Base-by-base conservation (phyloP, 495 filamentous ascomycete genomes). In the Thermothielavioides terrestris region DNA sequence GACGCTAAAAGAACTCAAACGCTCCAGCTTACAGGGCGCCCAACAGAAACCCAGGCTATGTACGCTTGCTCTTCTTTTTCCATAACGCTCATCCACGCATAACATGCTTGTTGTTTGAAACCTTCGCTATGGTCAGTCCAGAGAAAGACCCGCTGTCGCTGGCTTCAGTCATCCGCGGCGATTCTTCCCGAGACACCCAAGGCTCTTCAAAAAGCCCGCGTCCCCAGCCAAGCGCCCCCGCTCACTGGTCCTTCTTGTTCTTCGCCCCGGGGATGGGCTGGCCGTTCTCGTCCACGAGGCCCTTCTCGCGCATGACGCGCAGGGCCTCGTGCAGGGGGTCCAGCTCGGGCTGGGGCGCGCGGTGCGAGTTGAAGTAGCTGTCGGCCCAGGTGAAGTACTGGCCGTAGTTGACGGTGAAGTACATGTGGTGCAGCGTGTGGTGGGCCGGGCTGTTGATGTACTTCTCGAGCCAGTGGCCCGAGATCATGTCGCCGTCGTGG, bases 341-440 rank as follows among this genome's bases (percentile, higher is more conserved):
- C 15, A 57, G 47, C 41, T 57, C 55, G 18, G 51, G 45, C 6
- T 27, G 46, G 31, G 55, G 51, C 17, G 46, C n/a, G 45, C 51
- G 50, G 47, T 57, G 51, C 10, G 55, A 57, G 18, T 46, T 14
- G 25, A 54, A 57, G 37, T 57, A 57, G 35, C n/a, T 34, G 55
- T 57, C 55, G 40, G 51, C 50, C 55, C 55, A 57, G 23, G 55
- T 57, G 41, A 57, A 57, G 36, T 57, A 57, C 51, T 57, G 55
- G 23, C 55, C 55, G 47, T 57, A 57, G 46, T 57, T 57, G 51
- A 57, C 55, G 38, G 55, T 57, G 51, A 57, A 57, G 47, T 57
- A 57, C 43, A 57, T 57, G 51, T 57, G 55, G 23, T 57, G 55
- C 34, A 57, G 51, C 23, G 55, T 57, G 51, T 57, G 55, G 41